Percentiles rank a stretch among this genome's conserved stretches.
Conservation (phyloP, 2,329 filamentous ascomycete species). For the Diaporthe sp. region DNA sequence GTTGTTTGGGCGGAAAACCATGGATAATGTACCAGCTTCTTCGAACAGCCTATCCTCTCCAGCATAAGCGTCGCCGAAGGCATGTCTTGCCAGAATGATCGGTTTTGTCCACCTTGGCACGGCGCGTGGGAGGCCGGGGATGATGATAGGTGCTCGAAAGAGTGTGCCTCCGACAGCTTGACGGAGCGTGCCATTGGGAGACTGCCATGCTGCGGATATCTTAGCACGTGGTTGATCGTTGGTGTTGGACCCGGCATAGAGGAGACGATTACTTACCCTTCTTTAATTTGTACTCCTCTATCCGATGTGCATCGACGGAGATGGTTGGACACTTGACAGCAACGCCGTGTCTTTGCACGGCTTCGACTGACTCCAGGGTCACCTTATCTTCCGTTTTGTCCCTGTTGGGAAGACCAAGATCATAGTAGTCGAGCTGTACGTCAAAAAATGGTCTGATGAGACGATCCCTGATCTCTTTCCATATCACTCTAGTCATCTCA, state of each 20-base stretch:
- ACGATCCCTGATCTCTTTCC: slow-evolving; percentile 99
- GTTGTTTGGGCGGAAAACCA: slow-evolving; percentile 86
- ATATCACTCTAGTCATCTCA: slow-evolving; percentile 98
- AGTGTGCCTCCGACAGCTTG: slow-evolving; percentile 89
- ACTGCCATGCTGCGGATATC: slow-evolving; percentile 74
- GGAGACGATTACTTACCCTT: slow-evolving; percentile 71
- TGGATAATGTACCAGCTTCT: slow-evolving; percentile 73
- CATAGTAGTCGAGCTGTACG: slow-evolving; percentile 98
- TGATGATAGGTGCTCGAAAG: slow-evolving; percentile 98
- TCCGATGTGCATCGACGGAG: slow-evolving; percentile 95
- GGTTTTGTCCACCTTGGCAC: slow-evolving; percentile 98
- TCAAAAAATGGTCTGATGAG: slow-evolving; percentile 97
- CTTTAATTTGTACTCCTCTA: slow-evolving; percentile 98
- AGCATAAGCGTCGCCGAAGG: slow-evolving; percentile 97
- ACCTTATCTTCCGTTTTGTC: slow-evolving; percentile 97
- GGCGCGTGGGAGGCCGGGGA: slow-evolving; percentile 90
- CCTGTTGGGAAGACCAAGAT: slow-evolving; percentile 91
- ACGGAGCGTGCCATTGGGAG: slow-evolving; percentile 90
- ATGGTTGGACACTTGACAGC: slow-evolving; percentile 99
- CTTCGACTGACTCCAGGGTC: slow-evolving; percentile 93
- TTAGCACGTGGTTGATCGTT: no score
- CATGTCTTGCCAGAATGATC: slow-evolving; percentile 98
- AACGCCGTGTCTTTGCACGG: slow-evolving; percentile 98
- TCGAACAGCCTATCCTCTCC: slow-evolving; percentile 63
- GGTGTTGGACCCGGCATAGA: no score